These are phyloP conservation scores for Pichia kluyveri DNA, from an alignment of 805 yeast species.

Conservation along the genomic window DNA sequence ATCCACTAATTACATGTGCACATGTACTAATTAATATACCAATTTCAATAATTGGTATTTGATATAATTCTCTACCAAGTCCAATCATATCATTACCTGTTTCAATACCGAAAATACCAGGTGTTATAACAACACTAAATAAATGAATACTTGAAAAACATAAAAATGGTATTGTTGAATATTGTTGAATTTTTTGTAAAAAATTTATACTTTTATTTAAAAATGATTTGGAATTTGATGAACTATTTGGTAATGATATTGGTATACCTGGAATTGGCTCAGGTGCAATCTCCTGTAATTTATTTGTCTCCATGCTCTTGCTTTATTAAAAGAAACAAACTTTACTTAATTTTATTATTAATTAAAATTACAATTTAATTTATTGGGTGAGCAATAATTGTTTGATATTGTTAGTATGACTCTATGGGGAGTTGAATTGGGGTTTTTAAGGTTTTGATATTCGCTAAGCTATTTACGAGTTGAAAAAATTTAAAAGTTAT, in stretches of 20 bases:
- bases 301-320: too few species aligned
- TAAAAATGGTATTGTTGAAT: constrained; percentile 49
- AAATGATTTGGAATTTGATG: too few species aligned
- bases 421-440: too few species aligned
- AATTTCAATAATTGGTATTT: constrained; percentile 41
- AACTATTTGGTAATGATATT: background rate
- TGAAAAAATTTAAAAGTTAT: too few species aligned
- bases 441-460: too few species aligned
- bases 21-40: constrained; percentile 37
- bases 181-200: constrained; percentile 35
- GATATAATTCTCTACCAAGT: constrained; percentile 55
- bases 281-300: constrained; percentile 7
- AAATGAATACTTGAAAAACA: constrained; percentile 52
- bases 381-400: too few species aligned
- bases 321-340: too few species aligned
- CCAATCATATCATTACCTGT: constrained; percentile 47
- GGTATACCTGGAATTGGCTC: constrained; percentile 10
- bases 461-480: too few species aligned
- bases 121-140: constrained; percentile 44
- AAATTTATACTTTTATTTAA: background rate
- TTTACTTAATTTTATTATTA: too few species aligned
- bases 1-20: constrained; percentile 47
- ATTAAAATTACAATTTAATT: too few species aligned
- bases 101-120: constrained; percentile 35
- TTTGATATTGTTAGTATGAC: too few species aligned